Conservation (phyloP, 1,139 yeast genomes). For the Pichia sp. region DNA sequence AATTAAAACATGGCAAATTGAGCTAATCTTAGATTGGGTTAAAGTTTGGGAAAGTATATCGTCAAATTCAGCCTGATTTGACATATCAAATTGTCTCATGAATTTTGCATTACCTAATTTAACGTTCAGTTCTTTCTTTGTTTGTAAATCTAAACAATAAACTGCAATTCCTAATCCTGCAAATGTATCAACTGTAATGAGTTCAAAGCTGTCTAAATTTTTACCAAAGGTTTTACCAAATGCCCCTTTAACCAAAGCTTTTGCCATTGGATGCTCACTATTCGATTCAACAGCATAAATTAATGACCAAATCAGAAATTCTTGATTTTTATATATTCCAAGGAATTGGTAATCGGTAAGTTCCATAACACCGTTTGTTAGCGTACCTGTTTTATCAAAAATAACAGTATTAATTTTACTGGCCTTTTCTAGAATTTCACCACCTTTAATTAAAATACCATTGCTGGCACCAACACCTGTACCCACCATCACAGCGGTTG, state of each 20-base stretch:
- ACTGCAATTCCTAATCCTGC: constrained; percentile 74
- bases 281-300: constrained; percentile 59
- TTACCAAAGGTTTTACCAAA: constrained; percentile 21
- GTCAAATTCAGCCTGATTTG: constrained; percentile 18
- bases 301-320: constrained; percentile 47
- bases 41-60: constrained; percentile 5
- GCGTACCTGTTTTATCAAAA: constrained; percentile 94
- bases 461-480: constrained; percentile 91
- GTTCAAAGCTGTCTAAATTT: constrained; percentile 10
- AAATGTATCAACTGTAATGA: constrained; percentile 40
- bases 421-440: constrained; percentile 77
- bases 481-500: constrained; percentile 98
- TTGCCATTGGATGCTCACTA: constrained; percentile 88
- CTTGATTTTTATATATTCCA: constrained; percentile 14
- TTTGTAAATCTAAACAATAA: constrained; percentile 25
- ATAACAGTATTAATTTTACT: constrained; percentile 59
- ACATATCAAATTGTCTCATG: constrained; percentile 27
- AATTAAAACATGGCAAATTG: constrained; percentile 38
- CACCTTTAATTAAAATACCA: constrained; percentile 92
- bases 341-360: constrained; percentile 18
- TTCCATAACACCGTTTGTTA: constrained; percentile 78
- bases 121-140: constrained; percentile 29
- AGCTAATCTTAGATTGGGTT: constrained; percentile 12
- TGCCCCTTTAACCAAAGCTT: constrained; percentile 47
- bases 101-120: constrained; percentile 54